Percentiles rank a stretch among this genome's conserved stretches.
Conservation (phyloP, 139 green algal genomes). For the Ostreobium quekettii region DNA sequence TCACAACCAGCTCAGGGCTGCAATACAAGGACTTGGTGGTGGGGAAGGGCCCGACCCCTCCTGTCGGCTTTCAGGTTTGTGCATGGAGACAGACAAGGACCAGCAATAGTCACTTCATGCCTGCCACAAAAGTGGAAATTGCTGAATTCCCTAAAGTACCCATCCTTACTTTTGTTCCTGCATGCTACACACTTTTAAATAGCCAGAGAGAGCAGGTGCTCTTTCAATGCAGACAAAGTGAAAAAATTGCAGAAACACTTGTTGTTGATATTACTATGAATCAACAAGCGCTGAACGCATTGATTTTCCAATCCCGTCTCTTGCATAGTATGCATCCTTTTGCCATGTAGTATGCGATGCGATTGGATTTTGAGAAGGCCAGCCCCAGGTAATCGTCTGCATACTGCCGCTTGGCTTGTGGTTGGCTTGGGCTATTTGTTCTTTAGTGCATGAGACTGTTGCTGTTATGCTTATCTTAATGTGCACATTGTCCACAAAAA, state of each 20-base stretch:
- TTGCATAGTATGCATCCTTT: too few species aligned
- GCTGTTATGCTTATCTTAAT: too few species aligned
- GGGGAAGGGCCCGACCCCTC: constrained; percentile 56
- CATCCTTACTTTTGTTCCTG: neutral
- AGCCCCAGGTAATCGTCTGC: too few species aligned
- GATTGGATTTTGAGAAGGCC: too few species aligned
- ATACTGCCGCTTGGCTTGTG: too few species aligned
- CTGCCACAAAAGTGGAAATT: too few species aligned
- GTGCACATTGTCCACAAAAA: too few species aligned
- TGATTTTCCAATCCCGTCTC: neutral
- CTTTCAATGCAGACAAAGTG: neutral
- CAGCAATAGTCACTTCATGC: neutral
- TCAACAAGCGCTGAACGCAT: neutral
- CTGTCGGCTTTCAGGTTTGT: constrained; percentile 40
- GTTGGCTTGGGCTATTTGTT: too few species aligned
- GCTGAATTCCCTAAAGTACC: neutral
- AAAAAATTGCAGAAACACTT: constrained; percentile 1
- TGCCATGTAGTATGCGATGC: too few species aligned
- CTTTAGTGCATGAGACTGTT: too few species aligned
- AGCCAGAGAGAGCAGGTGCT: neutral
- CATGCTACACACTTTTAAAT: neutral
- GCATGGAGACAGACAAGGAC: neutral
- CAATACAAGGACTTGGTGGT: constrained; percentile 80
- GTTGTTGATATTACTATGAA: neutral
- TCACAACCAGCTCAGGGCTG: constrained; percentile 68